These are phyloP conservation scores for Akanthomyces muscarius DNA, from an alignment of 2,329 filamentous ascomycete species.

Conservation along the genomic window DNA sequence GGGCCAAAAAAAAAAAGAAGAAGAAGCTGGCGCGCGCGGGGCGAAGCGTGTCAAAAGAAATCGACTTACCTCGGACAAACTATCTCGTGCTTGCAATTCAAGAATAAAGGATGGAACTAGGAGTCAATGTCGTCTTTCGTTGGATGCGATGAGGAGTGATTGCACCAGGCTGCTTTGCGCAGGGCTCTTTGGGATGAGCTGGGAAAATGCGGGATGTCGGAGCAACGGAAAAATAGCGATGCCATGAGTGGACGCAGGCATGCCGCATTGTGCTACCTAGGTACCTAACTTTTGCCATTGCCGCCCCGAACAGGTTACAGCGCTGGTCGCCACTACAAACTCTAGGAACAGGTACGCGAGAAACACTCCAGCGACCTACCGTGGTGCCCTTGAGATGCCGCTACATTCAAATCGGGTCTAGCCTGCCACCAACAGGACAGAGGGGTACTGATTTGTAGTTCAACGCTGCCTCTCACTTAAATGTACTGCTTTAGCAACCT, in stretches of 20 bases:
- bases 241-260: neutral
- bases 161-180: neutral
- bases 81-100: neutral
- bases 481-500: neutral
- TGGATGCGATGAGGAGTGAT: slow-evolving; percentile 22
- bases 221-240: slow-evolving; percentile 14
- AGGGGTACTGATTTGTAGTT: neutral
- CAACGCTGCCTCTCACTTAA: neutral
- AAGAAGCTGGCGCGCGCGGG: neutral
- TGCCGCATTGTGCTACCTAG: neutral
- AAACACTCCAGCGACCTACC: no score
- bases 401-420: slow-evolving; percentile 14
- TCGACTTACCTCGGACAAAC: slow-evolving; percentile 30
- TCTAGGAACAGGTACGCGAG: neutral
- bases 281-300: neutral
- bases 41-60: slow-evolving; percentile 21
- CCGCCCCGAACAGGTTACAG: neutral
- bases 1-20: slow-evolving; percentile 6
- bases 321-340: neutral
- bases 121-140: neutral
- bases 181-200: neutral
- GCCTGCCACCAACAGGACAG: neutral
- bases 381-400: neutral
- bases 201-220: slow-evolving; percentile 8
- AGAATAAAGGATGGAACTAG: neutral